Percentiles rank a stretch among this genome's conserved stretches.
Conservation (phyloP, 306 rosid species). For the Lathyrus sativus region DNA sequence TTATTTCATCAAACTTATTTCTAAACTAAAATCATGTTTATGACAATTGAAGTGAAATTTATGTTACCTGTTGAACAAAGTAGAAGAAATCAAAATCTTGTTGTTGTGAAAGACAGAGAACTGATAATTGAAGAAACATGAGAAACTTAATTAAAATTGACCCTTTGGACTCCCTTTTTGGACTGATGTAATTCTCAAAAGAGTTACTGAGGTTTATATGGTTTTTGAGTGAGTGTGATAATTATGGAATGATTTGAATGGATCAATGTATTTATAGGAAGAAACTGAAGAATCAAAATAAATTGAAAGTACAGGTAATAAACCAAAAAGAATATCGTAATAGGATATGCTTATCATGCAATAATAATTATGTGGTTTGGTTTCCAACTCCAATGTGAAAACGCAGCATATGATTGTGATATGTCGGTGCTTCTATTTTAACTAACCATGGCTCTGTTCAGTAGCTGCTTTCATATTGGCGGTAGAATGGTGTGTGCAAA, state of each 20-base stretch:
- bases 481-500: neutral
- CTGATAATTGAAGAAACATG: constrained; percentile 44
- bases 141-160: constrained; percentile 49
- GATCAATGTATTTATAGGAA: constrained; percentile 41
- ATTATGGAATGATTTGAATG: neutral
- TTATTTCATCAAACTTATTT: no score
- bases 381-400: constrained; percentile 21
- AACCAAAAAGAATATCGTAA: constrained; percentile 10
- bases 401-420: neutral
- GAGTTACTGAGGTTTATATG: neutral
- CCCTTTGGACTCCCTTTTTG: constrained; percentile 40
- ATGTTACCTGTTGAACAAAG: constrained; percentile 77
- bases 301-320: neutral
- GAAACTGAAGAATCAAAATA: neutral
- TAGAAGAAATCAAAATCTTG: constrained; percentile 78
- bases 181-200: neutral
- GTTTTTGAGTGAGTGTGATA: neutral
- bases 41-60: neutral
- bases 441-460: neutral
- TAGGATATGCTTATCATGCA: neutral
- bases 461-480: neutral
- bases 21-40: neutral
- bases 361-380: constrained; percentile 7
- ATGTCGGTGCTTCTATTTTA: constrained; percentile 22
- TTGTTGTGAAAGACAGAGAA: constrained; percentile 51